Conservation (phyloP, 2,329 filamentous ascomycete species). For the Plectosphaerella sp. region DNA sequence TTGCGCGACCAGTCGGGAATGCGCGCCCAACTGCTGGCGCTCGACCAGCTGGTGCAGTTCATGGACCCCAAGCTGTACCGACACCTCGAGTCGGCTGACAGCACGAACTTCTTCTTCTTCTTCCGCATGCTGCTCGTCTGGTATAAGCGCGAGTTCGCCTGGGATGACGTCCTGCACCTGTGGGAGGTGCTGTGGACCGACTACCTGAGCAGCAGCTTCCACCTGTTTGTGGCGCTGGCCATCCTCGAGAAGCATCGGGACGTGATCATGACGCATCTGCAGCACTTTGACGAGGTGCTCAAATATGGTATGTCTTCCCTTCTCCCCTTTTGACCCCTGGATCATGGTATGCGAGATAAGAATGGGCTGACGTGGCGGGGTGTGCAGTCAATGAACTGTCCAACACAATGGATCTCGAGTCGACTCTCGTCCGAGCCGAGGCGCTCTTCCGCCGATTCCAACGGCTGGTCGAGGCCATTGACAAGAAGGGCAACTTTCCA, state of each 20-base stretch:
- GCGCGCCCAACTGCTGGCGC: slow-evolving; percentile 82
- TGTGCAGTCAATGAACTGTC: slow-evolving; percentile 85
- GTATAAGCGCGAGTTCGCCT: slow-evolving; percentile 97
- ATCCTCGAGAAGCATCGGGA: slow-evolving; percentile 95
- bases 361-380: not conserved
- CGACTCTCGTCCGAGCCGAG: slow-evolving; percentile 83
- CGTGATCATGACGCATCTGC: slow-evolving; percentile 90
- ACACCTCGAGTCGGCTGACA: slow-evolving; percentile 84
- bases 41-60: slow-evolving; percentile 93
- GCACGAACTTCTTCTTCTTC: slow-evolving; percentile 99
- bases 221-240: slow-evolving; percentile 88
- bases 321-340: not conserved
- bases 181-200: slow-evolving; percentile 98
- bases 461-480: slow-evolving; percentile 81
- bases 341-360: too few relatives aligned
- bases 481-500: slow-evolving; percentile 87
- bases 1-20: slow-evolving; percentile 94
- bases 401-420: slow-evolving; percentile 84
- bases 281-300: slow-evolving; percentile 93
- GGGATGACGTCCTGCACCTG: slow-evolving; percentile 77
- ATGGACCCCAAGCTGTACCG: slow-evolving; percentile 94
- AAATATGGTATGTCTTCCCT: slow-evolving; percentile 75
- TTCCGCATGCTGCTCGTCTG: slow-evolving; percentile 98
- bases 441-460: slow-evolving; percentile 84
- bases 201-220: slow-evolving; percentile 81